Conservation (phyloP, 2,329 filamentous ascomycete genomes). For the Periconia sp. region DNA sequence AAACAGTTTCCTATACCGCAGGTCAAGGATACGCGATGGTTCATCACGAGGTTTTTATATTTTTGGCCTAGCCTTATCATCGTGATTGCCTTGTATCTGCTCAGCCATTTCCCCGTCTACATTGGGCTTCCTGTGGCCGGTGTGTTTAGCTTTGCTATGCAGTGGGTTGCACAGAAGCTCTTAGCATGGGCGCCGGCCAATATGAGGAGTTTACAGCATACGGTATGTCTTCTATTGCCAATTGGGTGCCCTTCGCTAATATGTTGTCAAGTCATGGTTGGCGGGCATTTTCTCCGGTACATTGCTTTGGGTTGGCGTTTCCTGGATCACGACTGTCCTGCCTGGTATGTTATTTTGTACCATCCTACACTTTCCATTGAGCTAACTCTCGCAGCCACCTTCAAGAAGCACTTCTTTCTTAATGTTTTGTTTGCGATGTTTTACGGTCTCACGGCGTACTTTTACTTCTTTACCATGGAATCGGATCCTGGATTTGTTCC, state of each 20-base stretch:
- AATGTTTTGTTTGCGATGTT: slow-evolving; percentile 74
- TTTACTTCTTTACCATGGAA: slow-evolving; percentile 83
- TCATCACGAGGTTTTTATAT: slow-evolving; percentile 86
- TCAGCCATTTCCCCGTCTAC: slow-evolving; percentile 74
- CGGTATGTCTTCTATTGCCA: slow-evolving; percentile 56
- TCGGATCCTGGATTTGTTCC: slow-evolving; percentile 92
- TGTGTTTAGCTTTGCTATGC: slow-evolving; percentile 67
- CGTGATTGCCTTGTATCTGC: slow-evolving; percentile 68
- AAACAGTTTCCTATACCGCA: slow-evolving; percentile 74
- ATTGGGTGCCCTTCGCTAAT: slow-evolving; percentile 10
- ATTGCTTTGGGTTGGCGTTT: slow-evolving; percentile 75
- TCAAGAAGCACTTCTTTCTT: slow-evolving; percentile 66
- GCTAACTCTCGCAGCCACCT: slow-evolving; percentile 58
- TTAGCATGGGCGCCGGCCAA: slow-evolving; percentile 82
- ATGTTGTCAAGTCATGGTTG: slow-evolving; percentile 72
- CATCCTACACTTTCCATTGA: slow-evolving; percentile 19
- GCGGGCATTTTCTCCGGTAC: slow-evolving; percentile 90
- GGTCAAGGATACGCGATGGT: slow-evolving; percentile 73
- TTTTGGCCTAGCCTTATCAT: slow-evolving; percentile 82
- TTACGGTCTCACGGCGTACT: slow-evolving; percentile 73
- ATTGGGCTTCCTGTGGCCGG: slow-evolving; percentile 73
- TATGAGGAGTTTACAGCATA: slow-evolving; percentile 88
- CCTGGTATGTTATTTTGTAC: slow-evolving; percentile 58
- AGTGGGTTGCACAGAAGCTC: slow-evolving; percentile 76
- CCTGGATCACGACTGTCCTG: slow-evolving; percentile 74